A percentile compares a stretch with the other conserved stretches of the same genome.
phyloP scores from a whole-genome alignment of 2,329 filamentous ascomycete genomes.

The Gyromitra esculenta region DNA sequence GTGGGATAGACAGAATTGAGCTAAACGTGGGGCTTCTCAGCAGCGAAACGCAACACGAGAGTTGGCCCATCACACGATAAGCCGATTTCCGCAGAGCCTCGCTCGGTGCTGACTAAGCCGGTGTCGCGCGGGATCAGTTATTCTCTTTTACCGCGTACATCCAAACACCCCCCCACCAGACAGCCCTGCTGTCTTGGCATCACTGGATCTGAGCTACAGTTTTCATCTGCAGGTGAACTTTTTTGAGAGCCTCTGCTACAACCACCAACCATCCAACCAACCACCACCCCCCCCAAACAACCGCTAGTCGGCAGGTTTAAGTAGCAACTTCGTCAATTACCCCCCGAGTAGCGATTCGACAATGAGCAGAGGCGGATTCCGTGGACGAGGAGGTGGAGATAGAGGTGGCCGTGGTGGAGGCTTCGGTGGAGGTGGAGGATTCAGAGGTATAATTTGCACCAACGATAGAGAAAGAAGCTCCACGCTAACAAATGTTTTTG shows the following conservation, averaged over 20 bases:
- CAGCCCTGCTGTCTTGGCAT: conserved; percentile 13
- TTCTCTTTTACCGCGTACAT: neutral
- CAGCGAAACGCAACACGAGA: neutral
- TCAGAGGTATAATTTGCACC: conserved; percentile 41
- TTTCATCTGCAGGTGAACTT: conserved; percentile 27
- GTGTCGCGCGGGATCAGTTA: neutral
- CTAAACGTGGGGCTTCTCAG: conserved; percentile 9
- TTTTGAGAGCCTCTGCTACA: conserved; percentile 14
- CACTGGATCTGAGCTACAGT: conserved; percentile 7
- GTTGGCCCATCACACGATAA: neutral
- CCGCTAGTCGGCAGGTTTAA: conserved; percentile 12
- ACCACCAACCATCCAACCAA: neutral
- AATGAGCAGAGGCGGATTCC: conserved; percentile 55
- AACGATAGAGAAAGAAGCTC: neutral
- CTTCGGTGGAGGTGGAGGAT: conserved; percentile 55
- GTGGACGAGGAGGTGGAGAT: conserved; percentile 51
- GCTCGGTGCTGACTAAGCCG: neutral
- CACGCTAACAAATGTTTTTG: neutral
- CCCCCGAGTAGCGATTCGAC: conserved; percentile 15
- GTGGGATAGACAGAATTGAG: neutral
- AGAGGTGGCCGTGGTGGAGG: conserved; percentile 47
- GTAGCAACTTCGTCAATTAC: conserved; percentile 31
- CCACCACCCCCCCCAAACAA: neutral
- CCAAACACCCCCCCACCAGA: neutral
- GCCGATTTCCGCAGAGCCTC: conserved; percentile 2